Percentiles rank a stretch among this genome's conserved stretches.
These are phyloP conservation scores for Sphaerulina musiva DNA, from an alignment of 2,329 filamentous ascomycete genomes.

Conservation along the genomic window DNA sequence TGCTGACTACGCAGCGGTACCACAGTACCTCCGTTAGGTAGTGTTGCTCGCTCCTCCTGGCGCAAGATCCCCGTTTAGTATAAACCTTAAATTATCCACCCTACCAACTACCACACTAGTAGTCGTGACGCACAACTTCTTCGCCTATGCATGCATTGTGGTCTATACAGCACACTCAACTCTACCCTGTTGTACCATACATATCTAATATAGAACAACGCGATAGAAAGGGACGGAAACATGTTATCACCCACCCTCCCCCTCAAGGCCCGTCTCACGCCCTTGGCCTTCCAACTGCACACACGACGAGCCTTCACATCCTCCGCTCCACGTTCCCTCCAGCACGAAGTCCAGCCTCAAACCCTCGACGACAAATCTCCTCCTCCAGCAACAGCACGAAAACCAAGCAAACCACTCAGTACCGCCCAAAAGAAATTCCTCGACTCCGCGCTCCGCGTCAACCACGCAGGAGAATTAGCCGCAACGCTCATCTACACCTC, in stretches of 20 bases:
- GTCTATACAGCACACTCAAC: too few relatives aligned
- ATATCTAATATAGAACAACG: background rate
- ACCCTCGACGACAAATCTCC: conserved; percentile 12
- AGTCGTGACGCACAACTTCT: background rate
- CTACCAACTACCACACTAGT: too few relatives aligned
- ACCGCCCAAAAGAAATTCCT: conserved; percentile 65
- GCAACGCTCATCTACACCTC: conserved; percentile 89
- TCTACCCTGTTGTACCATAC: too few relatives aligned
- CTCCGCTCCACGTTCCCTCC: conserved; percentile 13
- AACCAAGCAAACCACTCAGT: conserved; percentile 16
- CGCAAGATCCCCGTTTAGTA: background rate
- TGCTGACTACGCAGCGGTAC: too few relatives aligned
- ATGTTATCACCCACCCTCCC: conserved; percentile 18
- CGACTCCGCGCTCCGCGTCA: conserved; percentile 79
- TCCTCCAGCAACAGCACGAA: conserved; percentile 8
- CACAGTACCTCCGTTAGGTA: too few relatives aligned
- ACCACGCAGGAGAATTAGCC: conserved; percentile 95
- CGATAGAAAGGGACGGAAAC: background rate
- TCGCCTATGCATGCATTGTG: background rate
- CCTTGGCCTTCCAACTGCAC: conserved; percentile 29
- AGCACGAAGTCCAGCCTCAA: conserved; percentile 20
- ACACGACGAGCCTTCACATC: conserved; percentile 22
- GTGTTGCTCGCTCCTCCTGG: background rate
- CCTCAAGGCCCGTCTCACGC: conserved; percentile 25
- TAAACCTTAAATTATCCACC: background rate